A percentile compares a stretch with the other conserved stretches of the same genome.
phyloP scores from a whole-genome alignment of 2,329 filamentous ascomycete species.

The Plectosphaerella cucumerina region DNA sequence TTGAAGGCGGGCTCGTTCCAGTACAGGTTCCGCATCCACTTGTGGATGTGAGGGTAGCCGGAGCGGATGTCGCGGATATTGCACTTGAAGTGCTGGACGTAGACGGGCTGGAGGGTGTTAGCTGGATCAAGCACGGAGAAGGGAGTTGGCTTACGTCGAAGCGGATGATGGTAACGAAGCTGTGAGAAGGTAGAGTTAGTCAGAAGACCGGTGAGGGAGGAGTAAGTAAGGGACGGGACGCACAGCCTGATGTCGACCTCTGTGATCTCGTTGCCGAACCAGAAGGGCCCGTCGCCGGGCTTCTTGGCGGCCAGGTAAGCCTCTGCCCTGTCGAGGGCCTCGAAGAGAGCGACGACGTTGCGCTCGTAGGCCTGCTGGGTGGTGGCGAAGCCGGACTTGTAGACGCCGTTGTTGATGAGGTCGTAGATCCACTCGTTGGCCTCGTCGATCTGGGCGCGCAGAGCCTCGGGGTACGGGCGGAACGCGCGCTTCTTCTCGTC shows the following conservation, averaged over 20 bases:
- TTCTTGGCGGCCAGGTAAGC: slow-evolving; percentile 51
- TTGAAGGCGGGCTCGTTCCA: slow-evolving; percentile 77
- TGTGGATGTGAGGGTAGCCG: slow-evolving; percentile 77
- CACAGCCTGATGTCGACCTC: slow-evolving; percentile 76
- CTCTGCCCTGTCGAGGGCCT: slow-evolving; percentile 73
- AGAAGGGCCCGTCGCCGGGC: slow-evolving; percentile 54
- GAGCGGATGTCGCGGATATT: slow-evolving; percentile 81
- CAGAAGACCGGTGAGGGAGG: background rate
- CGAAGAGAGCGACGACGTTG: slow-evolving; percentile 68
- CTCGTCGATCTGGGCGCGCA: slow-evolving; percentile 69
- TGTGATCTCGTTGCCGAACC: slow-evolving; percentile 71
- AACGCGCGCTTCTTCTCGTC: slow-evolving; percentile 55
- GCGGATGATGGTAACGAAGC: slow-evolving; percentile 65
- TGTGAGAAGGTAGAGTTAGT: slow-evolving; percentile 20
- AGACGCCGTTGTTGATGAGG: slow-evolving; percentile 66
- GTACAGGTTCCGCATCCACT: slow-evolving; percentile 79
- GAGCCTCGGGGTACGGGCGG: slow-evolving; percentile 61
- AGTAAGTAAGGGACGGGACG: slow-evolving; percentile 19
- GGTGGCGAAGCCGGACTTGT: slow-evolving; percentile 79
- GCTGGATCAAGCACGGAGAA: background rate
- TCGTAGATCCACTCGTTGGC: slow-evolving; percentile 79
- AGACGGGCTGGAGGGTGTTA: slow-evolving; percentile 48
- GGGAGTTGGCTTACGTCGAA: slow-evolving; percentile 50
- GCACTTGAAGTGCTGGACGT: slow-evolving; percentile 86
- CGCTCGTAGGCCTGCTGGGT: slow-evolving; percentile 78